Evolutionary conservation across 306 rosid genomes (phyloP), one percentile per base, ranked within the genome.

Genomic region (Inga leiocalycina): DNA sequence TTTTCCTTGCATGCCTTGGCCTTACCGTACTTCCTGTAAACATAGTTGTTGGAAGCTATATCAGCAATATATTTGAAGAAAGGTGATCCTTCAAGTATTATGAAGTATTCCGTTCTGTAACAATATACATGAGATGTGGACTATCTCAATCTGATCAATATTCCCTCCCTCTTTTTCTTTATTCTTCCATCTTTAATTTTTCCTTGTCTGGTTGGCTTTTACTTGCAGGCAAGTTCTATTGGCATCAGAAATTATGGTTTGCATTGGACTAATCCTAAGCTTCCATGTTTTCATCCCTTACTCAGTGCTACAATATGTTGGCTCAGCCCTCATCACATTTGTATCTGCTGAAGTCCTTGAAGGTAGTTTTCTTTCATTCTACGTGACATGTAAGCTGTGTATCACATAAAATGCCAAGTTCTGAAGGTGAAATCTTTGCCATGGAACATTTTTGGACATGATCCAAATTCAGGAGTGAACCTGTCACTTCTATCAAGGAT

Each of bases 1-100:
- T 91, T 85, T 96, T 96, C 76, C 99, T 96, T 66, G 96, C 94
- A 37, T 93, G 92, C 79, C 87, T 96, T 83, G 98, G 99, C 68
- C 92, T 96, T 4, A 96, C 99, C 0, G 99, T 96, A 74, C 99
- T 96, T 85, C 98, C 99, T 1, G 94, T 96, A 20, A 96, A 93
- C 84, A 87, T 93, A 34, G 51, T 90, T 59, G 91, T 96, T 20
- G 99, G 99, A 87, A 91, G 81, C 89, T 93, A 90, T 90, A 90
- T 96, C 75, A 90, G 93, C 92, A 96, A 96, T 88, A 88, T 92
- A 83, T 93, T 96, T 80, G 99, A 96, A 88, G 99, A 96, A 91
- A 92, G 99, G 99, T 96, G 88, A 2, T 22, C 39, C 80, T 77
- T 83, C 56, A 35, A 71, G 39, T 45, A 46, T 20, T 74, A 13